A percentile compares a stretch with the other conserved stretches of the same genome.
phyloP scores from a whole-genome alignment of 208 protist species.

The Acanthamoeba lenticulata region DNA sequence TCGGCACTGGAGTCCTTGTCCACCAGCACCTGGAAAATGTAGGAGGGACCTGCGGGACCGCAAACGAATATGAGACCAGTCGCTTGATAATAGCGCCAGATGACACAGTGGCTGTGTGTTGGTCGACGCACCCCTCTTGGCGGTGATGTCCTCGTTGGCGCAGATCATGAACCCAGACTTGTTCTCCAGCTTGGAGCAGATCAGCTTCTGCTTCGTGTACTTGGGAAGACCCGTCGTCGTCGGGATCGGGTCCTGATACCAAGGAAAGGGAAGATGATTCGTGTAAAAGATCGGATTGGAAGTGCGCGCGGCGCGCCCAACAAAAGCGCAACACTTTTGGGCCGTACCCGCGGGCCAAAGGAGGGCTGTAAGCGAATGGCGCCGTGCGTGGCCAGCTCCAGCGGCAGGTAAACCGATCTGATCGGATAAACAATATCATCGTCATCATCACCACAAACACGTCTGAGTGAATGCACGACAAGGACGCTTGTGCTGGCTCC shows the following conservation, averaged over 20 bases:
- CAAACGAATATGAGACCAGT: background rate
- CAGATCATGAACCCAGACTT: conserved; percentile 58
- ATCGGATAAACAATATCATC: background rate
- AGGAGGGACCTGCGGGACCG: background rate
- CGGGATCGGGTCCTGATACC: background rate
- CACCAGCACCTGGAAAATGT: conserved; percentile 55
- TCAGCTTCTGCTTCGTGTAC: conserved; percentile 60
- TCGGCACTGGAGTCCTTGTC: background rate
- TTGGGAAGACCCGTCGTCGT: background rate
- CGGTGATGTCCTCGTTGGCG: background rate
- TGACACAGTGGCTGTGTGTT: too few species aligned
- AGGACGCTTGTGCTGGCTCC: too few species aligned
- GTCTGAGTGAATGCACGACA: too few species aligned
- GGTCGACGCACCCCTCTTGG: background rate
- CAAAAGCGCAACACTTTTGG: background rate
- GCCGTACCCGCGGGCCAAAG: background rate
- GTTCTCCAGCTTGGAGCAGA: conserved; percentile 41
- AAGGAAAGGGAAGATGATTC: too few species aligned
- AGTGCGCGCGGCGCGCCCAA: background rate
- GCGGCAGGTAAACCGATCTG: conserved; percentile 19
- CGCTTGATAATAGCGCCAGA: background rate
- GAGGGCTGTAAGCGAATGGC: conserved; percentile 49
- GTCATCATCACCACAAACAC: background rate
- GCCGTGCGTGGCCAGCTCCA: conserved; percentile 33
- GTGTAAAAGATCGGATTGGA: background rate